phyloP scores from a whole-genome alignment of 179 eudicot genomes.

The Spergularia azorica region DNA sequence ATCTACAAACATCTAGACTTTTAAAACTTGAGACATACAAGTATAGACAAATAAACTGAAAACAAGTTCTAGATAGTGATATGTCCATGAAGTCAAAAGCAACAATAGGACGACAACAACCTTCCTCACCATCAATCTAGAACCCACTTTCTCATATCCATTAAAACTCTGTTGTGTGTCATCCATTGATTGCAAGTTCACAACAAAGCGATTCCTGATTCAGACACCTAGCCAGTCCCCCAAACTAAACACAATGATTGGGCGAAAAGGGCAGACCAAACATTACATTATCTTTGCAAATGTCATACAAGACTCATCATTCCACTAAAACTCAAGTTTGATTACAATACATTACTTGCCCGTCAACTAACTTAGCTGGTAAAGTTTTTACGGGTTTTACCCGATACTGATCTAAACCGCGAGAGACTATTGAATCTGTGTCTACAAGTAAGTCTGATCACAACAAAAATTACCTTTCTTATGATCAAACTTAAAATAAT shows the following conservation, averaged over 20 bases:
- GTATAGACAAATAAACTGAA: background rate
- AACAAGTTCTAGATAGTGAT: conserved; percentile 3
- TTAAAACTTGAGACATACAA: background rate
- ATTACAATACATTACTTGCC: background rate
- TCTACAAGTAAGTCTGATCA: background rate
- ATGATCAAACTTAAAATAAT: too few species aligned
- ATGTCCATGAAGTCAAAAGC: conserved; percentile 31
- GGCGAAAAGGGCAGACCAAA: background rate
- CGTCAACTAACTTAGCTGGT: background rate
- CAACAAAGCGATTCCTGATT: conserved; percentile 11
- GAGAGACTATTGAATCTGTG: background rate
- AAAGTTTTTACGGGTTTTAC: background rate
- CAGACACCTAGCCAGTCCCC: background rate
- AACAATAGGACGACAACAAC: conserved; percentile 19
- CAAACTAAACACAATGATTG: conserved; percentile 5
- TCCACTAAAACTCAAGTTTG: background rate
- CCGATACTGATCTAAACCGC: background rate
- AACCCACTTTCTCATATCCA: conserved; percentile 24
- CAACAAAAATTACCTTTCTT: background rate
- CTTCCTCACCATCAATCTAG: conserved; percentile 3
- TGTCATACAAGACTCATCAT: background rate
- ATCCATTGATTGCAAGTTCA: conserved; percentile 5
- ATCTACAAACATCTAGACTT: conserved; percentile 5
- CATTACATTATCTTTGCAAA: background rate
- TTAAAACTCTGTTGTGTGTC: conserved; percentile 3